Base-by-base conservation (phyloP, 2,329 filamentous ascomycete species). In the Trichoderma citrinoviride region DNA sequence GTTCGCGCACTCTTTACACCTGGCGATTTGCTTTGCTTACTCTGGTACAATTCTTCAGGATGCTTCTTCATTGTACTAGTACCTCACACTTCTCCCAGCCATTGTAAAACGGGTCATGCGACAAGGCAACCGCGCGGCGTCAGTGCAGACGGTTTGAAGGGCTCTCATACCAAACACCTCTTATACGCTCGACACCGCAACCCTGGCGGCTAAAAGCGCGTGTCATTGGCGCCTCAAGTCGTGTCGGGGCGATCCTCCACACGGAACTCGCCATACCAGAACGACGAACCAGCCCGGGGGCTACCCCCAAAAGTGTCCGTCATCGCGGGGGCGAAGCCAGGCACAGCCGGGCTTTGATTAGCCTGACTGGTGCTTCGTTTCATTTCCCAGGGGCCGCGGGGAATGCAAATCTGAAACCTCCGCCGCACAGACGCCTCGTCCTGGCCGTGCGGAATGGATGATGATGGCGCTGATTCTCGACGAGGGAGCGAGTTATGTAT, bases 381-480 rank as follows among this genome's bases (percentile, higher is more conserved):
- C 49, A 62, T 62, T 54, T 54, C 49, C 58, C 60, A 52, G 29
- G 12, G 47, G 25, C 25, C 46, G 60, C 23, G 60, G 60, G 49
- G 60, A 62, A 53, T 62, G 46, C 58, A 25, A 43, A 37, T 62
- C 47, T 54, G 60, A 62, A 62, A 62, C 60, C 40, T 62, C 60
- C 60, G 49, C 40, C 33, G 60, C 60, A 62, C 60, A 62, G 60
- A 25, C 60, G 33, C 33, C 12, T 12, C 12, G 33, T 44, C 12
- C 23, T 53, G 47, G 46, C 47, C 33, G 37, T 53, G 47, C 58
- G 58, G 40, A 62, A 62, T 61, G 58, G 47, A 62, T 53, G 58
- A 40, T 23, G 58, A 53, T 53, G 47, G 23, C n/a, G 7, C 41
- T 27, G 12, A 53, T 61, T 14, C 33, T 37, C 33, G 33, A 37